A percentile compares a stretch with the other conserved stretches of the same genome.
phyloP scores from a whole-genome alignment of 2,329 filamentous ascomycete species.

The Colletotrichum liaoningense region DNA sequence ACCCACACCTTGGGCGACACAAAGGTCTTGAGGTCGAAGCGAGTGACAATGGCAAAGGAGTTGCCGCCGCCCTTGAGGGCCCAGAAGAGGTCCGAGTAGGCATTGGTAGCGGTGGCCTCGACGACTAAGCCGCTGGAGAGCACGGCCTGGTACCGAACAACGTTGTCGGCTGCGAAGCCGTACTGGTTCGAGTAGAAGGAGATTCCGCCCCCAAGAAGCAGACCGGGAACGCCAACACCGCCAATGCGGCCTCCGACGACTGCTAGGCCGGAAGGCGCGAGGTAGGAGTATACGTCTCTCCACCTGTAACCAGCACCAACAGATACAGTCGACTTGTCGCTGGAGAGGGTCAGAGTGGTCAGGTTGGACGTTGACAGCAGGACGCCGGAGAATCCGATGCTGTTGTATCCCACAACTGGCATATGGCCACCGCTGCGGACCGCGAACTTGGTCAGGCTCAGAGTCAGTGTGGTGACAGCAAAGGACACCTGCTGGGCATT shows the following conservation, averaged over 20 bases:
- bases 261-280: slow-evolving; percentile 39
- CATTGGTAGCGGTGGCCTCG: slow-evolving; percentile 45
- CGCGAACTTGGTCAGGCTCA: slow-evolving; percentile 38
- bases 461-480: slow-evolving; percentile 39
- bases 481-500: slow-evolving; percentile 38
- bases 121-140: slow-evolving; percentile 52
- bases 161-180: slow-evolving; percentile 43
- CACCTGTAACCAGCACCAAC: slow-evolving; percentile 47
- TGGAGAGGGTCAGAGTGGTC: slow-evolving; percentile 44
- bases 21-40: slow-evolving; percentile 42
- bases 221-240: slow-evolving; percentile 43
- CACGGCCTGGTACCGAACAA: slow-evolving; percentile 54
- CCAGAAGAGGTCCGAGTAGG: slow-evolving; percentile 49
- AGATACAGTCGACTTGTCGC: slow-evolving; percentile 42
- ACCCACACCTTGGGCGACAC: slow-evolving; percentile 22
- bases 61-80: slow-evolving; percentile 49
- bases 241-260: slow-evolving; percentile 43
- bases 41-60: slow-evolving; percentile 51
- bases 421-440: slow-evolving; percentile 45
- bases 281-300: slow-evolving; percentile 43
- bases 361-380: slow-evolving; percentile 50
- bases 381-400: slow-evolving; percentile 42
- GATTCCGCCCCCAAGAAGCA: slow-evolving; percentile 46
- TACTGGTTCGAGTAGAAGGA: slow-evolving; percentile 45
- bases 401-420: slow-evolving; percentile 42